These are phyloP conservation scores for Iberis pinnata DNA, from an alignment of 345 rosid species.

Conservation along the genomic window DNA sequence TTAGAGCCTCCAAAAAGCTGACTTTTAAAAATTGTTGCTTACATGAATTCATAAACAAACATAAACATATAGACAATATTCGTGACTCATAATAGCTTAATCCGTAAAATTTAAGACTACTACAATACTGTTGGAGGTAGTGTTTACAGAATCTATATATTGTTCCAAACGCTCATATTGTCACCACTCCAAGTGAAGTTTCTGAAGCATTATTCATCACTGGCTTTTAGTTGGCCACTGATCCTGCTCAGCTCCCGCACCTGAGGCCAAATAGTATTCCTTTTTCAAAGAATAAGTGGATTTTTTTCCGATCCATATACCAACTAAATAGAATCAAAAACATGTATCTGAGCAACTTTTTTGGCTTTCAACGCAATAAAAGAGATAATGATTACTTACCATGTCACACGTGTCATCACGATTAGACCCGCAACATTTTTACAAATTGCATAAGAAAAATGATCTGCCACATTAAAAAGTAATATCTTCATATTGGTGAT, in stretches of 20 bases:
- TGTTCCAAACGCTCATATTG: conserved; percentile 64
- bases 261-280: conserved; percentile 64
- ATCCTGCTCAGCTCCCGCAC: conserved; percentile 74
- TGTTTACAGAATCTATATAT: conserved; percentile 56
- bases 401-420: conserved; percentile 61
- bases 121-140: too few species aligned
- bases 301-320: too few species aligned
- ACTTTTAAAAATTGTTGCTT: too few species aligned
- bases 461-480: too few species aligned
- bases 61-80: too few species aligned
- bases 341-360: conserved; percentile 50
- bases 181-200: conserved; percentile 67
- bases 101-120: too few species aligned
- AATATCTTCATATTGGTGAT: too few species aligned
- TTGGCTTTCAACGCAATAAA: conserved; percentile 45
- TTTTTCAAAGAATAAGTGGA: neutral
- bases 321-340: too few species aligned
- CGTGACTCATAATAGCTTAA: too few species aligned
- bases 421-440: conserved; percentile 32
- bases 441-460: too few species aligned
- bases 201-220: conserved; percentile 75
- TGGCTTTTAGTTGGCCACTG: conserved; percentile 83
- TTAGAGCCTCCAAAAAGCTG: too few species aligned
- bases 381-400: conserved; percentile 69
- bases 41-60: too few species aligned